These are phyloP conservation scores for Microbotryum silenes-acaulis DNA, from an alignment of 1,284 basidiomycete species.

Conservation along the genomic window DNA sequence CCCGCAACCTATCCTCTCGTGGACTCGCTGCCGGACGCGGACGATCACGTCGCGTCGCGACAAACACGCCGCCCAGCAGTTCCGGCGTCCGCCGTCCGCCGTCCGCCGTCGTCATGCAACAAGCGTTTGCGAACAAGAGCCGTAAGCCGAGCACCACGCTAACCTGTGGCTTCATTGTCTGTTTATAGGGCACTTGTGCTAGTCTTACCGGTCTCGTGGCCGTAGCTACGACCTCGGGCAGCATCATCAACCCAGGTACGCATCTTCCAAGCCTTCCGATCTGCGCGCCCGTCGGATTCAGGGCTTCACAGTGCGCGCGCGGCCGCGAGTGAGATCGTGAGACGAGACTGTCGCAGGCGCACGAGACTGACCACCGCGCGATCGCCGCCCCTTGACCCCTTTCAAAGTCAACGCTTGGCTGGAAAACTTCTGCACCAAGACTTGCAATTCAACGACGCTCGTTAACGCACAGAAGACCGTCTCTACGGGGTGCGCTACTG, in stretches of 20 bases:
- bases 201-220: constrained; percentile 1
- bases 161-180: too few relatives aligned
- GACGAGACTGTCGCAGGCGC: too few relatives aligned
- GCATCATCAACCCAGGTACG: constrained; percentile 12
- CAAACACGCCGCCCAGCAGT: too few relatives aligned
- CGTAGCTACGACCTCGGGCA: constrained; percentile 2
- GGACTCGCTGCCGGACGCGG: too few relatives aligned
- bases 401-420: constrained; percentile 18
- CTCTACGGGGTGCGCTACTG: constrained; percentile 13
- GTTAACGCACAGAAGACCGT: constrained; percentile 13
- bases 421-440: constrained; percentile 2
- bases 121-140: too few relatives aligned
- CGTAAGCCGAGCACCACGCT: too few relatives aligned
- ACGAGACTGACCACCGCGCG: too few relatives aligned
- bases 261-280: neutral
- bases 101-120: too few relatives aligned
- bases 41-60: too few relatives aligned
- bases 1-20: too few relatives aligned
- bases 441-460: constrained; percentile 6
- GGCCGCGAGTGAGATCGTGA: neutral
- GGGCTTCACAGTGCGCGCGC: neutral
- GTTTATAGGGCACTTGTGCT: constrained; percentile 4
- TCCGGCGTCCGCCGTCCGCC: too few relatives aligned
- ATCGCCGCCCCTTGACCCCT: too few relatives aligned
- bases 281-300: neutral